These are phyloP conservation scores for Arctostaphylos glauca DNA, from an alignment of 148 eudicot species.

Conservation along the genomic window DNA sequence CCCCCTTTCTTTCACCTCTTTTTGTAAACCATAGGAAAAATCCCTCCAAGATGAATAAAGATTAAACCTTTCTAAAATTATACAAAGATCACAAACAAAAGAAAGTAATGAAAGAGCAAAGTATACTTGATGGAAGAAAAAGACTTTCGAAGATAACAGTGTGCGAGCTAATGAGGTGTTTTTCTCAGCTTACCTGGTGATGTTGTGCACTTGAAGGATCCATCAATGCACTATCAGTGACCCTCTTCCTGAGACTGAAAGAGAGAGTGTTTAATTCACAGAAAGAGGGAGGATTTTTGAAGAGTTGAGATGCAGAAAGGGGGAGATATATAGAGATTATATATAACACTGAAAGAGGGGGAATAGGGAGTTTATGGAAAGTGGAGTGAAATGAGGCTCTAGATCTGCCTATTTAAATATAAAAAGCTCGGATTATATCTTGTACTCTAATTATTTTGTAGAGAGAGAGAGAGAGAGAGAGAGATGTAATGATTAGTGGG, in stretches of 20 bases:
- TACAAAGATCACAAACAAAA: background rate
- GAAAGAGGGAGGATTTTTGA: background rate
- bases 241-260: background rate
- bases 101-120: background rate
- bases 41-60: background rate
- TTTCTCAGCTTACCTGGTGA: conserved; percentile 28
- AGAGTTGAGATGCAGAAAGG: background rate
- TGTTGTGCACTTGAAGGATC: conserved; percentile 38
- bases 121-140: background rate
- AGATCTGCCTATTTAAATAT: background rate
- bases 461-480: conserved; percentile 7
- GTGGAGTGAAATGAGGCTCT: conserved; percentile 13
- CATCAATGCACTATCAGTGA: conserved; percentile 31
- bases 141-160: background rate
- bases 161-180: background rate
- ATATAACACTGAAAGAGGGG: background rate
- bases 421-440: background rate
- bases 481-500: conserved; percentile 21
- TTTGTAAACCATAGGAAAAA: background rate
- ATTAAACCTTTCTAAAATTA: background rate
- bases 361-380: conserved; percentile 9
- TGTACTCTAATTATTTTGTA: background rate
- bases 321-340: background rate
- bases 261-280: conserved; percentile 1
- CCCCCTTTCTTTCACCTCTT: conserved; percentile 15